A percentile compares a stretch with the other conserved stretches of the same genome.
These are phyloP conservation scores for Blastocladiella britannica DNA, from an alignment of 192 early-diverging fungal species.

Conservation along the genomic window DNA sequence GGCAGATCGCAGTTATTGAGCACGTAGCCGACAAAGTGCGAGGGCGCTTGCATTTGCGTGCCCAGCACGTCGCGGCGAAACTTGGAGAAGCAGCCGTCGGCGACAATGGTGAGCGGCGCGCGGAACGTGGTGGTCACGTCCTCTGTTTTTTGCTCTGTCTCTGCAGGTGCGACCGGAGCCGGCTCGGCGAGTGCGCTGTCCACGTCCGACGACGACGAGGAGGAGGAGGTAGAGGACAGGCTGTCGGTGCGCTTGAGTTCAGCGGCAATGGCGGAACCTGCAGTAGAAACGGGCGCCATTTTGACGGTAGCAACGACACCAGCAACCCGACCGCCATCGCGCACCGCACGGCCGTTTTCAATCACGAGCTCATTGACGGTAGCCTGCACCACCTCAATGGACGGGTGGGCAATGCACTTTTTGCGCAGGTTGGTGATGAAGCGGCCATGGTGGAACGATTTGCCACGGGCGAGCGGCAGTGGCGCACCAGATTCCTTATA, in stretches of 20 bases:
- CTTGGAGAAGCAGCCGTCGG: slow-evolving; percentile 87
- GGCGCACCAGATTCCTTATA: no score
- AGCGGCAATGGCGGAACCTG: no score
- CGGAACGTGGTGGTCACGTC: slow-evolving; percentile 13
- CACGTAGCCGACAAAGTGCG: slow-evolving; percentile 25
- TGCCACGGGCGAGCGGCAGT: slow-evolving; percentile 32
- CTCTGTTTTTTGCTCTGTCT: no score
- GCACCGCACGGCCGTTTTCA: no score
- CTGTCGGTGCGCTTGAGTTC: no score
- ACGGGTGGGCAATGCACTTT: slow-evolving; percentile 8
- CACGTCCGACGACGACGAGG: no score
- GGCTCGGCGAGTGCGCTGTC: no score
- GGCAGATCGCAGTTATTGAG: slow-evolving; percentile 52
- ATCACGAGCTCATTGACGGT: slow-evolving; percentile 46
- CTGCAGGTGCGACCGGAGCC: no score
- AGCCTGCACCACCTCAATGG: slow-evolving; percentile 55
- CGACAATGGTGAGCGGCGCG: slow-evolving; percentile 68
- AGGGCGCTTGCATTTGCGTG: not conserved
- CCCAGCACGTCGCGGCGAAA: slow-evolving; percentile 47
- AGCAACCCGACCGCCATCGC: no score
- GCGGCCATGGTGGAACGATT: slow-evolving; percentile 83
- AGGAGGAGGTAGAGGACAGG: no score
- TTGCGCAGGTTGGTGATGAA: slow-evolving; percentile 65
- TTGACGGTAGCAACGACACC: slow-evolving; percentile 32
- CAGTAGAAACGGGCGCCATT: no score